These are phyloP conservation scores for Penicillium sp. DNA, from an alignment of 2,329 filamentous ascomycete genomes.

Conservation along the genomic window DNA sequence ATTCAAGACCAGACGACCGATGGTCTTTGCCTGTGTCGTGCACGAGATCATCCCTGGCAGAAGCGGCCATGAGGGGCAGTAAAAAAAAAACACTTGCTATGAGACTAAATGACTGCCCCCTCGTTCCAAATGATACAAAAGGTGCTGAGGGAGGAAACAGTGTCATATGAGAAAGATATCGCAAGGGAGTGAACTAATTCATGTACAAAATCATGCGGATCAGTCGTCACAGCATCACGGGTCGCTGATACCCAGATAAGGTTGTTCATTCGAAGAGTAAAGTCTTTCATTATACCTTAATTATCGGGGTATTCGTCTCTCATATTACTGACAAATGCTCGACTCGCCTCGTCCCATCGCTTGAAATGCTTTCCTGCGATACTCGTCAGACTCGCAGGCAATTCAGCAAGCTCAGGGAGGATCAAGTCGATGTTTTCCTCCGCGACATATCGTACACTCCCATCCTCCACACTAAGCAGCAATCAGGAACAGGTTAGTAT, in stretches of 20 bases:
- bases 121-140: no score
- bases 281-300: slow-evolving; percentile 34
- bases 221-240: not conserved
- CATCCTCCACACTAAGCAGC: slow-evolving; percentile 55
- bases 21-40: no score
- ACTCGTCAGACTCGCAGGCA: slow-evolving; percentile 49
- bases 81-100: no score
- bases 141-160: no score
- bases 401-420: slow-evolving; percentile 46
- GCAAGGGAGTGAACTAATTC: no score
- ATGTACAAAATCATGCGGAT: no score
- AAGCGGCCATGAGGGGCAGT: no score
- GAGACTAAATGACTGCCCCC: no score
- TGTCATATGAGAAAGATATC: no score
- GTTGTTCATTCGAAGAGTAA: not conserved
- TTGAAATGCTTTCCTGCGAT: slow-evolving; percentile 84
- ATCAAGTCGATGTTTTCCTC: slow-evolving; percentile 74
- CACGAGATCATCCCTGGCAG: no score
- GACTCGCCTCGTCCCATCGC: slow-evolving; percentile 63
- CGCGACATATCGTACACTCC: slow-evolving; percentile 66
- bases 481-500: no score
- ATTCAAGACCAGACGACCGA: no score
- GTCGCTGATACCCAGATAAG: not conserved
- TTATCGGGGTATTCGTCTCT: slow-evolving; percentile 81
- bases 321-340: slow-evolving; percentile 76